Conservation (phyloP, 208 protist genomes). For the Acanthamoeba castellanii region DNA sequence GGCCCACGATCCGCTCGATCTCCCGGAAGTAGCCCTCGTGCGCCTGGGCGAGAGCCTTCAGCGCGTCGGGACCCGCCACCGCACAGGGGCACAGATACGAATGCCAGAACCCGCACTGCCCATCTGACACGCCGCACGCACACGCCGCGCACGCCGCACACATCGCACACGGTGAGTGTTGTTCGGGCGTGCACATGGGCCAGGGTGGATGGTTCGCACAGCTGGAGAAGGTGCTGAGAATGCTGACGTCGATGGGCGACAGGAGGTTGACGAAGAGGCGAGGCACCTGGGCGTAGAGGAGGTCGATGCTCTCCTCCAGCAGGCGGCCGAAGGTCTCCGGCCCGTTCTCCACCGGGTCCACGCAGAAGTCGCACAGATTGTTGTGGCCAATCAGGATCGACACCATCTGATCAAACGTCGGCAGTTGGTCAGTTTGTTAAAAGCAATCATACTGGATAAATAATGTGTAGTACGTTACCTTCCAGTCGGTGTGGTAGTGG, state of each 20-base stretch:
- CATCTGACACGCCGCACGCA: not conserved
- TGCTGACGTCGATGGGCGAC: constrained; percentile 43
- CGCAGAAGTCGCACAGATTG: constrained; percentile 61
- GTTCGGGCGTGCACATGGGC: too few relatives aligned
- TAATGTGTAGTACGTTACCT: not conserved
- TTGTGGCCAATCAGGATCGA: constrained; percentile 65
- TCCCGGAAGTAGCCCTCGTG: not conserved
- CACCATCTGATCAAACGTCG: not conserved
- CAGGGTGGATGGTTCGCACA: too few relatives aligned
- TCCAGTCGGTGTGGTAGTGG: constrained; percentile 29
- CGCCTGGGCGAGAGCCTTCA: not conserved
- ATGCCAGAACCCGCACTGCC: constrained; percentile 9
- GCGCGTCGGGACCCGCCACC: not conserved
- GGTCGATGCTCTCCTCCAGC: constrained; percentile 18
- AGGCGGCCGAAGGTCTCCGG: constrained; percentile 24
- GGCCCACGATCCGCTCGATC: not conserved
- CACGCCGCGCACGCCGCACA: too few relatives aligned
- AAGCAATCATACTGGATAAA: not conserved
- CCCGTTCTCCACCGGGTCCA: not conserved
- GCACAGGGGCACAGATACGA: constrained; percentile 32
- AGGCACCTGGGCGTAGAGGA: constrained; percentile 9
- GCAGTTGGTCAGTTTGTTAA: not conserved
- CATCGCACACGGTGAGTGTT: not conserved
- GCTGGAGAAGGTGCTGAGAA: not conserved
- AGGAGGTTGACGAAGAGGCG: constrained; percentile 65